Base-by-base conservation (phyloP, 2,329 filamentous ascomycete genomes). In the Trichophyton rubrum region DNA sequence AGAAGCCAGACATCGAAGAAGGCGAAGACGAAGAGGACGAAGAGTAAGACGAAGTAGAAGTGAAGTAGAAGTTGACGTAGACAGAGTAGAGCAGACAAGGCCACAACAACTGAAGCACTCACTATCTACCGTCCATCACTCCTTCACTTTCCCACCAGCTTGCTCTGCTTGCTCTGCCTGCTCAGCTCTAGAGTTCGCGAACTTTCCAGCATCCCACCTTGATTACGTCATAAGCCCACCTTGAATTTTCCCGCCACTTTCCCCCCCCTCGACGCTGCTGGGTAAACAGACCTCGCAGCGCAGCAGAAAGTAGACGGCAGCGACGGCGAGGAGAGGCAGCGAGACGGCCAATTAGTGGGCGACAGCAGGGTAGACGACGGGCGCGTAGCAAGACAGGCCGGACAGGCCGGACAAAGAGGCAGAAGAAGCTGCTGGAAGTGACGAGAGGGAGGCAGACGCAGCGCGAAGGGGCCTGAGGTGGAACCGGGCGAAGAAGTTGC, bases 401-500 rank as follows among this genome's bases (percentile, higher is more conserved):
- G 22, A 33, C 24, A 17, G 30, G 27, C 15, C 5, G 5, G 27
- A 20, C 13, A 55, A 20, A 13, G 33, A 38, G 13, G n/a, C 6
- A 5, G 27, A n/a, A 3, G 51, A 35, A 33, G 30, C 30, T 17
- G 24, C 27, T 0, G 6, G 40, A 43, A 43, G 40, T 43, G 40
- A 43, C n/a, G 13, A 17, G 40, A 43, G n/a, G 33, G 51, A n/a
- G 33, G 51, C 13, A 53, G 49, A 27, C 33, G 49, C 15, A n/a
- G n/a, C 57, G 43, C 11, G 60, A 30, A 56, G 55, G 11, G 33
- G 27, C 24, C 43, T 17, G 60, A 63, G 43, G 51, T 61, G 62
- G 60, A 61, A 57, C 33, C 38, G 27, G 27, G 55, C 33, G 55
- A 57, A 57, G 35, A 22, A 38, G 33, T 38, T 57, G 68, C 73